Evolutionary conservation across 129 eudicot genomes (phyloP), one percentile per base, ranked within the genome.

Genomic region (Solidago caesia): DNA sequence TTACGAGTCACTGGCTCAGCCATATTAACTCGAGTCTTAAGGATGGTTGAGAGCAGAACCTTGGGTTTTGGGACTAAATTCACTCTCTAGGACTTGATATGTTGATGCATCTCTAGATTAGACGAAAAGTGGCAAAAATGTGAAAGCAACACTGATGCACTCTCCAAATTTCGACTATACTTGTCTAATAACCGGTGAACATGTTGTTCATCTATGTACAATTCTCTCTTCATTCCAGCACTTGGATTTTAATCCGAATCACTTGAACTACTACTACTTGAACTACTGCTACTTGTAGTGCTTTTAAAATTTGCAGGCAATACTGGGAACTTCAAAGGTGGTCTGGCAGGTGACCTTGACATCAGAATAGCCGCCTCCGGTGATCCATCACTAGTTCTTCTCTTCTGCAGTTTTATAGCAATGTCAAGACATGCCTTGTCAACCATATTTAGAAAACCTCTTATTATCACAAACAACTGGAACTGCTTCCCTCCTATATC

Each of bases 351-450:
- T 33, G 87, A 73, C 27, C n/a, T 51, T 5, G 72, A 68, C 59
- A 82, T 51, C 65, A 82, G 64, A 27, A 84, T 52, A 25, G 44
- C 33, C 10, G 48, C 44, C 15, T 75, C 67, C 27, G 61, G 84
- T 39, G 53, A 66, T 4, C 75, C 42, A 26, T 77, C 33, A 3
- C 57, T 61, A 0, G 68, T 47, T 85, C 69, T 91, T 74, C 58
- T 86, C 84, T 81, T 89, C 89, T 91, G 96, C 80, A 83, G 44
- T 73, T 87, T 78, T 59, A 86, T 81, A 39, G 97, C 83, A 71
- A 91, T 89, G n/a, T 91, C 96, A 58, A 91, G 67, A 73, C 97
- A 91, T 11, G 83, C 96, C 68, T 78, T 80, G 76, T 91, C 96
- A 72, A 91, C 97, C 97, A 87, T 87, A 44, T 70, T 81, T 13